Evolutionary conservation across 1,284 basidiomycete species (phyloP).

Genomic region (Cutaneotrichosporon cavernicola): DNA sequence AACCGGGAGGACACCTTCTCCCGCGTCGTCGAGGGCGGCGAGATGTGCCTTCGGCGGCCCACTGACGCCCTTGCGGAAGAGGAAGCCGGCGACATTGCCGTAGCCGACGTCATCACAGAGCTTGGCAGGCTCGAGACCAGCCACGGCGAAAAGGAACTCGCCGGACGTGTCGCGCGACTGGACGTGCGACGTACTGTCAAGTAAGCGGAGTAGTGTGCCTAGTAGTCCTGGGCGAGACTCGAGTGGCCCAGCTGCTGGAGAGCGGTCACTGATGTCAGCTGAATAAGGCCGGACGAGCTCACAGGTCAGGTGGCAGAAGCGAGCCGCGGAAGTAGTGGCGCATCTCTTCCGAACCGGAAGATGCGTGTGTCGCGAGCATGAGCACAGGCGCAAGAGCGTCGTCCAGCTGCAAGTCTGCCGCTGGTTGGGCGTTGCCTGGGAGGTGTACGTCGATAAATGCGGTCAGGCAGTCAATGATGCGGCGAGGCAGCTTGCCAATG

Average conservation of each 20-base stretch:
- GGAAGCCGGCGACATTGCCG: conserved; percentile 85
- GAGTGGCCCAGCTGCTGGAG: conserved; percentile 58
- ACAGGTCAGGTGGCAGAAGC: conserved; percentile 69
- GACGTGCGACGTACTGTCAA: conserved; percentile 68
- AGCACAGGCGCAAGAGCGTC: conserved; percentile 73
- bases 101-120: conserved; percentile 78
- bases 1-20: not conserved
- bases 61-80: conserved; percentile 82
- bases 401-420: conserved; percentile 60
- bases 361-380: conserved; percentile 68
- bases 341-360: conserved; percentile 62
- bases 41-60: conserved; percentile 57
- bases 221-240: conserved; percentile 70
- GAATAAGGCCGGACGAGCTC: conserved; percentile 29
- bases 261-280: conserved; percentile 61
- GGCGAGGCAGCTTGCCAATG: conserved; percentile 25
- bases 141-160: conserved; percentile 79
- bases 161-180: conserved; percentile 71
- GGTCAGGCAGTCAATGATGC: conserved; percentile 33
- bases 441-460: conserved; percentile 34
- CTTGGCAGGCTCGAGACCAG: conserved; percentile 71
- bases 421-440: conserved; percentile 30
- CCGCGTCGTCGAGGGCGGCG: conserved; percentile 51
- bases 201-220: conserved; percentile 74
- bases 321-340: conserved; percentile 62